Base-by-base conservation (phyloP, 2,329 filamentous ascomycete species). In the Coleophoma eucalyptorum region DNA sequence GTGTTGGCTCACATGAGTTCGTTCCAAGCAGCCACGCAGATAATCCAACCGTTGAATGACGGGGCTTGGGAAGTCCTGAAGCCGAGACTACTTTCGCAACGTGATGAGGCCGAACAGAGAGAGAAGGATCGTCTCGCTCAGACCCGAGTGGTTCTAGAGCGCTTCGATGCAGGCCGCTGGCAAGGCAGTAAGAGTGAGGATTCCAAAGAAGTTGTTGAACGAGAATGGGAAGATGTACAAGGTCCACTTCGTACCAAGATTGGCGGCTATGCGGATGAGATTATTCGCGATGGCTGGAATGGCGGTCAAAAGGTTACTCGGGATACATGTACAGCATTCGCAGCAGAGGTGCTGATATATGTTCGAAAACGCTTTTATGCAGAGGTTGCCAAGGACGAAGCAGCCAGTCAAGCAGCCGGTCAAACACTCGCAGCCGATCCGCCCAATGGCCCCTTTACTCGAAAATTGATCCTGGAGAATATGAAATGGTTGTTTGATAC, bases 401-500 rank as follows among this genome's bases (percentile, higher is more conserved):
- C 71, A 37, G 70, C 72, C 13, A 67, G 74, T 20, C 68, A 67
- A 11, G 72, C 73, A 37, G 71, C 75, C 48, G 75, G 79, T 33
- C 70, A 67, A 55, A 56, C 72, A 50, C 72, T 73, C 4, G 60
- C 67, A 26, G 49, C 64, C 10, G 80, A 86, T 54, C 74, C 77
- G 7, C 69, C 72, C 2, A 70, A 77, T 54, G 79, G 76, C 0
- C 74, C 80, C 6, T 79, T 75, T 58, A 81, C 77, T 21, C 76
- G 81, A 64, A 84, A 78, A 62, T 72, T 93, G 48, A 87, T 85
- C 1, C 70, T 94, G 58, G 89, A 93, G 63, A 90, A 92, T 62
- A 91, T 94, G 88, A 92, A 88, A 67, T 93, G 86, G 83, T 73
- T 92, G 31, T 92, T 88, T 65, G 88, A 92, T 61, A 81, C 80